Evolutionary conservation across 1,284 basidiomycete species (phyloP).

Genomic region (Apiotrichum mycotoxinovorans): DNA sequence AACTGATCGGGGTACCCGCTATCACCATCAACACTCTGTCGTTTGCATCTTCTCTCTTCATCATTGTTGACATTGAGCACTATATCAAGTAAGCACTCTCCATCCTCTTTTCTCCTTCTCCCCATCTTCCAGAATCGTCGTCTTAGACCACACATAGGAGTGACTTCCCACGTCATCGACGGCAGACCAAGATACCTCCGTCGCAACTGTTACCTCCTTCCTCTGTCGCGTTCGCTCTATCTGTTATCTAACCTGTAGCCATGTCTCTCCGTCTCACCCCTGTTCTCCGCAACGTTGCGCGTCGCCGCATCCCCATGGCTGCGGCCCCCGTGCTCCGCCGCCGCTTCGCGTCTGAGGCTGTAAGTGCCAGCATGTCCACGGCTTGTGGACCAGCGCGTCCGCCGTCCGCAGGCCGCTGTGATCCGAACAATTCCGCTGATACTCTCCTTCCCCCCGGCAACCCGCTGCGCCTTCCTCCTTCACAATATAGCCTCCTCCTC

Average conservation of each 20-base stretch:
- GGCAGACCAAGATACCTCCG: too few species aligned
- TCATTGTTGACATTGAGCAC: too few species aligned
- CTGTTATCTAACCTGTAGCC: conserved; percentile 1
- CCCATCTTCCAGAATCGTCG: too few species aligned
- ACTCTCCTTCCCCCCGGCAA: neutral
- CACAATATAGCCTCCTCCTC: conserved; percentile 30
- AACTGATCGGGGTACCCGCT: too few species aligned
- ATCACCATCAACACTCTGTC: too few species aligned
- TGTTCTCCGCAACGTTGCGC: conserved; percentile 28
- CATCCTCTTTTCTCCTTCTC: too few species aligned
- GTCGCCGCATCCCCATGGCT: conserved; percentile 20
- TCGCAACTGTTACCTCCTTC: too few species aligned
- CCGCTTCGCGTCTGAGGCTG: conserved; percentile 32
- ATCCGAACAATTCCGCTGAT: neutral
- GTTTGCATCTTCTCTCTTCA: too few species aligned
- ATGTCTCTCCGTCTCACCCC: conserved; percentile 40
- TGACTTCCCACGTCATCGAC: too few species aligned
- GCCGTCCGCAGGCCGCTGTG: neutral
- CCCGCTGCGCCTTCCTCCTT: conserved; percentile 18
- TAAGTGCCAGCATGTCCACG: conserved; percentile 18
- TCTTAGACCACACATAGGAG: too few species aligned
- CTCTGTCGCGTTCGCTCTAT: too few species aligned
- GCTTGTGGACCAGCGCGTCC: neutral
- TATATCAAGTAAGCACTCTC: too few species aligned
- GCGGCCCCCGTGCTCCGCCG: conserved; percentile 27